phyloP scores from a whole-genome alignment of 75 land plant species.

The Cryptomeria japonica region DNA sequence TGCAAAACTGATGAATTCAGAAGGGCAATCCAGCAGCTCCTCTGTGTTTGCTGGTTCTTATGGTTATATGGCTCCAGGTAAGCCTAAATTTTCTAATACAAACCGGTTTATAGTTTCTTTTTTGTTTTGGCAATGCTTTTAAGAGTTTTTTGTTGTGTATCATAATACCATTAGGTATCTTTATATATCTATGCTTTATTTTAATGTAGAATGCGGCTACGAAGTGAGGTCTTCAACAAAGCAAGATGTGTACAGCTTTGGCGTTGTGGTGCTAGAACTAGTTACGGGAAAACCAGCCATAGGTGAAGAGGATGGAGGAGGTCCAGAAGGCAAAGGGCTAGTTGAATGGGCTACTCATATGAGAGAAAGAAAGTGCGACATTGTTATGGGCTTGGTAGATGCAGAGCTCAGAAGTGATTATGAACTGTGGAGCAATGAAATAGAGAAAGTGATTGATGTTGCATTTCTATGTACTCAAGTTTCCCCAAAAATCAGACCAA shows the following conservation, averaged over 20 bases:
- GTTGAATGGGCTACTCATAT: background rate
- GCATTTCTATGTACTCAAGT: background rate
- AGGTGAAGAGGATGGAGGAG: background rate
- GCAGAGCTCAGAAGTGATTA: background rate
- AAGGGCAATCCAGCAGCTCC: constrained; percentile 22
- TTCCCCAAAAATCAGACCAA: background rate
- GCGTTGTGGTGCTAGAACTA: background rate
- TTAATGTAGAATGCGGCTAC: background rate
- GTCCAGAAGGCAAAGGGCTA: background rate
- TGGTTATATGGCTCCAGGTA: constrained; percentile 1
- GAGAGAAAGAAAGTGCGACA: background rate
- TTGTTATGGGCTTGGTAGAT: background rate
- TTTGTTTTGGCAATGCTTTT: too few relatives aligned
- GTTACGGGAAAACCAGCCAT: background rate
- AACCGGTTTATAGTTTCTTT: too few relatives aligned
- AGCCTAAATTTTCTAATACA: background rate
- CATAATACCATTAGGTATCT: too few relatives aligned
- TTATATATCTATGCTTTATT: background rate
- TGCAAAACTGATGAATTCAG: background rate
- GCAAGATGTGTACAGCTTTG: background rate
- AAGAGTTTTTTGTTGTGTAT: too few relatives aligned
- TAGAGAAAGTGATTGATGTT: too few relatives aligned
- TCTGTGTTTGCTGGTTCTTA: background rate
- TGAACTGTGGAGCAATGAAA: background rate
- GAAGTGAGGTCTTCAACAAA: background rate